Percentiles rank a stretch among this genome's conserved stretches.
Evolutionary conservation across 2,329 filamentous ascomycete species (phyloP).

Genomic region (Periconia sp.): DNA sequence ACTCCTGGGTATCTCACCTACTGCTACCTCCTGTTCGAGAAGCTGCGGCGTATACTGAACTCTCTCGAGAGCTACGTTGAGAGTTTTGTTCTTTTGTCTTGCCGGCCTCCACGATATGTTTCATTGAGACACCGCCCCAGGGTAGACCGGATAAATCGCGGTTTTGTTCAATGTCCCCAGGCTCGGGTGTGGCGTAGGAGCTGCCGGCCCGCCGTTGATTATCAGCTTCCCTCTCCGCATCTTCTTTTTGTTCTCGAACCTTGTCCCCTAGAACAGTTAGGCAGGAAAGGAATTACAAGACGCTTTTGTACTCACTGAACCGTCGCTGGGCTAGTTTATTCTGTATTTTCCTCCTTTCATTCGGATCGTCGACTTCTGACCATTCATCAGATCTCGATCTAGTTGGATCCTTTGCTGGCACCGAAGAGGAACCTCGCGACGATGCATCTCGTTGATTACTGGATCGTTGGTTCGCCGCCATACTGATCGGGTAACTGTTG

Average conservation of each 20-base stretch:
- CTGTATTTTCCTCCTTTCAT: constrained; percentile 72
- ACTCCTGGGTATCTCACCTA: constrained; percentile 39
- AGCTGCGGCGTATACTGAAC: constrained; percentile 40
- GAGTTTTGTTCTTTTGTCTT: constrained; percentile 49
- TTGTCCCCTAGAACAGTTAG: constrained; percentile 62
- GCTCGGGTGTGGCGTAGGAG: constrained; percentile 63
- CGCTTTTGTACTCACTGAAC: constrained; percentile 60
- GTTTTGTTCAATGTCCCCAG: constrained; percentile 56
- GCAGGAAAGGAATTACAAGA: neutral
- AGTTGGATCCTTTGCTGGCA: constrained; percentile 16
- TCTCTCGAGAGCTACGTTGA: constrained; percentile 43
- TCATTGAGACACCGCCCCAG: constrained; percentile 70
- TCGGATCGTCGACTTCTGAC: constrained; percentile 68
- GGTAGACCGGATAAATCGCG: constrained; percentile 66
- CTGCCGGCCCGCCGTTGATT: constrained; percentile 66
- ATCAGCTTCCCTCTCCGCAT: constrained; percentile 62
- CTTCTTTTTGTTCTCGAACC: constrained; percentile 67
- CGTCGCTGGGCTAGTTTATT: constrained; percentile 76
- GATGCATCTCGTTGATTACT: constrained; percentile 18
- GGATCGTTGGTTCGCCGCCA: constrained; percentile 25
- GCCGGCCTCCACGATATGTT: constrained; percentile 51
- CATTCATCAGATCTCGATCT: constrained; percentile 59
- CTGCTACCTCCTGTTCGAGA: constrained; percentile 43
- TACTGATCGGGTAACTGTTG: constrained; percentile 4
- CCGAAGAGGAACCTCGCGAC: constrained; percentile 16